A percentile compares a stretch with the other conserved stretches of the same genome.
Evolutionary conservation across 176 grass and related monocot genomes (phyloP).

Genomic region (Thalia dealbata): DNA sequence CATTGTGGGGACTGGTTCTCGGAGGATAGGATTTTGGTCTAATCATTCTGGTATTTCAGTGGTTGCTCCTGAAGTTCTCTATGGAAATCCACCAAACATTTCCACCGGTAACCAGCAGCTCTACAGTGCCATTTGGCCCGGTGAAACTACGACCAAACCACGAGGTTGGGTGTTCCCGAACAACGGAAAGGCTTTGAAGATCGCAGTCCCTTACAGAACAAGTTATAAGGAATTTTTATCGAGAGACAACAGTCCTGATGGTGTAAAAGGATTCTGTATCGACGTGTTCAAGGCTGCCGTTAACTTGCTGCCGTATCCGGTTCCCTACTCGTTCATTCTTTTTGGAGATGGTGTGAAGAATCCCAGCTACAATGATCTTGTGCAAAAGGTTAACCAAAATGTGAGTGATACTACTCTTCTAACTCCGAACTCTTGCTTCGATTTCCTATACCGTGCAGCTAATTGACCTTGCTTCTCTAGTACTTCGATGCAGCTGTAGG

Average conservation of each 20-base stretch:
- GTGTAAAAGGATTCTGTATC: constrained; percentile 12
- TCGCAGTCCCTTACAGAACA: constrained; percentile 7
- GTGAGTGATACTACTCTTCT: neutral
- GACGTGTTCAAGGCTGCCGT: constrained; percentile 15
- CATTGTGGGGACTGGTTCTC: neutral
- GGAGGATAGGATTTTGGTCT: constrained; percentile 12
- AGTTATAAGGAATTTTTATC: constrained; percentile 15
- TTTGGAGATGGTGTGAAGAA: constrained; percentile 10
- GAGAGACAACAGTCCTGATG: neutral
- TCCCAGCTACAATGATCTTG: constrained; percentile 16
- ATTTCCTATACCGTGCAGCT: neutral
- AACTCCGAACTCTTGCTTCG: neutral
- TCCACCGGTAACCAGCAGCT: constrained; percentile 6
- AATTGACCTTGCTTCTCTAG: neutral
- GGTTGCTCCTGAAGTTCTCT: constrained; percentile 17
- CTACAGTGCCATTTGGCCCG: constrained; percentile 16
- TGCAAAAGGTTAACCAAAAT: constrained; percentile 3
- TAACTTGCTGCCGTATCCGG: constrained; percentile 20
- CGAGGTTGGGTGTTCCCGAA: constrained; percentile 20
- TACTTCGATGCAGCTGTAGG: constrained; percentile 20
- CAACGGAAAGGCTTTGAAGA: constrained; percentile 13
- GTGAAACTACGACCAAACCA: constrained; percentile 6
- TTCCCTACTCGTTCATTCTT: constrained; percentile 9
- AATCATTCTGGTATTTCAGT: constrained; percentile 14
- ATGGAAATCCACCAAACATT: constrained; percentile 14